Conservation (phyloP, 768 basidiomycete genomes). For the Boletus eberwhitei region DNA sequence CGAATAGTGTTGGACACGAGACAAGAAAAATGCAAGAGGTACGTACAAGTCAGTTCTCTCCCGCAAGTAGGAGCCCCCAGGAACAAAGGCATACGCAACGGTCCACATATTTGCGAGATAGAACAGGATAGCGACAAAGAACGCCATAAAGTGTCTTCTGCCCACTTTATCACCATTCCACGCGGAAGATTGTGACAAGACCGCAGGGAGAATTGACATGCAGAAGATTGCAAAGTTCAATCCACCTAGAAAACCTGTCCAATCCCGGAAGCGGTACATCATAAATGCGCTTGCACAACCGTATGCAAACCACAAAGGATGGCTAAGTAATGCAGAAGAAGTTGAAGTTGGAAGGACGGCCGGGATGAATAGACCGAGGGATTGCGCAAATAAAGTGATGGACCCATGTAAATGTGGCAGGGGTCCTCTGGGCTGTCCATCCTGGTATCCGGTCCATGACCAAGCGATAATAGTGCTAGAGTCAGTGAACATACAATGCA, state of each 20-base stretch:
- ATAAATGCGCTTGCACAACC: slow-evolving; percentile 52
- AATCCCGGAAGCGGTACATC: slow-evolving; percentile 60
- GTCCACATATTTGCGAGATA: slow-evolving; percentile 75
- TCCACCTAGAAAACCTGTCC: slow-evolving; percentile 70
- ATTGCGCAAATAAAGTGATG: slow-evolving; percentile 62
- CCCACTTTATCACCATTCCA: slow-evolving; percentile 37
- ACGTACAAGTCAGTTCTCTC: slow-evolving; percentile 75
- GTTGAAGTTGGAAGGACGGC: slow-evolving; percentile 25
- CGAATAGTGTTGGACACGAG: not conserved
- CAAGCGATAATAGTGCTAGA: slow-evolving; percentile 77
- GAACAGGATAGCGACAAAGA: slow-evolving; percentile 59
- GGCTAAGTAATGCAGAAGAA: slow-evolving; percentile 32
- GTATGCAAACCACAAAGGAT: slow-evolving; percentile 52
- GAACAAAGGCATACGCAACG: slow-evolving; percentile 89
- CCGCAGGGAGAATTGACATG: slow-evolving; percentile 57
- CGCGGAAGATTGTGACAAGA: slow-evolving; percentile 46
- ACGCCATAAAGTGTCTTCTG: slow-evolving; percentile 52
- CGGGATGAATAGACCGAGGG: slow-evolving; percentile 50
- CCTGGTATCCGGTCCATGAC: slow-evolving; percentile 87
- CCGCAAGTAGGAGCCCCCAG: slow-evolving; percentile 68
- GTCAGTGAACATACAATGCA: slow-evolving; percentile 74
- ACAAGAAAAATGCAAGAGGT: not conserved
- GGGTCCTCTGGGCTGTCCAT: slow-evolving; percentile 60
- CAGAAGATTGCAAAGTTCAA: slow-evolving; percentile 58
- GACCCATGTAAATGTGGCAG: slow-evolving; percentile 68